Evolutionary conservation across 2,329 filamentous ascomycete genomes (phyloP).

Genomic region (Paecilomyces sp.): DNA sequence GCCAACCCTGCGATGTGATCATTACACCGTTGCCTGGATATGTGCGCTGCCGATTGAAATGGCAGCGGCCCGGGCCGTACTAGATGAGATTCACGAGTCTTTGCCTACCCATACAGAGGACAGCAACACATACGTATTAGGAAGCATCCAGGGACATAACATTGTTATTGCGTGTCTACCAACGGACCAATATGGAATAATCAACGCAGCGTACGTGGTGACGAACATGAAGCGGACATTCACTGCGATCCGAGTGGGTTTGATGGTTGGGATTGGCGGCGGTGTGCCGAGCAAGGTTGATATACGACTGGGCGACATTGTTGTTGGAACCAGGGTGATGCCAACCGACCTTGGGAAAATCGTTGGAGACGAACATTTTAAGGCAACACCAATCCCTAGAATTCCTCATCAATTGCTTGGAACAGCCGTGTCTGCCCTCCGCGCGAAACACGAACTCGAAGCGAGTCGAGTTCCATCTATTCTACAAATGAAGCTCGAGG

Average conservation of each 20-base stretch:
- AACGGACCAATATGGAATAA: slow-evolving; percentile 10
- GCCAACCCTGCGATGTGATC: no score
- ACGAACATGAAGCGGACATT: no score
- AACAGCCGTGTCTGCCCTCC: no score
- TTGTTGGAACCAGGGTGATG: slow-evolving; percentile 9
- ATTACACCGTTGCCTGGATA: background rate
- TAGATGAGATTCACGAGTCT: background rate
- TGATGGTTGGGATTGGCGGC: slow-evolving; percentile 38
- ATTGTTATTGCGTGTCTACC: slow-evolving; percentile 18
- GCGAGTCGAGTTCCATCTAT: no score
- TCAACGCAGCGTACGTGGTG: no score
- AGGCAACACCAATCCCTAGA: no score
- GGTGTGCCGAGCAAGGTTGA: slow-evolving; percentile 7
- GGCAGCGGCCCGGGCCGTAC: background rate
- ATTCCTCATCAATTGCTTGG: no score
- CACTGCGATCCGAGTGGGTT: no score
- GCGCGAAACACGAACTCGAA: no score
- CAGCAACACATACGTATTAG: slow-evolving; percentile 16
- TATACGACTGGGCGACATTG: slow-evolving; percentile 10
- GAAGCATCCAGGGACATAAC: slow-evolving; percentile 15
- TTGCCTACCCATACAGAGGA: slow-evolving; percentile 4
- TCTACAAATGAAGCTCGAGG: no score
- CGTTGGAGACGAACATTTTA: background rate
- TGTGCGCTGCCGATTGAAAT: background rate
- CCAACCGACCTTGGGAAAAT: slow-evolving; percentile 9